Evolutionary conservation across 1,139 yeast species (phyloP), one percentile per base, ranked within the genome.

Genomic region (Yamadazyma dushanensis): DNA sequence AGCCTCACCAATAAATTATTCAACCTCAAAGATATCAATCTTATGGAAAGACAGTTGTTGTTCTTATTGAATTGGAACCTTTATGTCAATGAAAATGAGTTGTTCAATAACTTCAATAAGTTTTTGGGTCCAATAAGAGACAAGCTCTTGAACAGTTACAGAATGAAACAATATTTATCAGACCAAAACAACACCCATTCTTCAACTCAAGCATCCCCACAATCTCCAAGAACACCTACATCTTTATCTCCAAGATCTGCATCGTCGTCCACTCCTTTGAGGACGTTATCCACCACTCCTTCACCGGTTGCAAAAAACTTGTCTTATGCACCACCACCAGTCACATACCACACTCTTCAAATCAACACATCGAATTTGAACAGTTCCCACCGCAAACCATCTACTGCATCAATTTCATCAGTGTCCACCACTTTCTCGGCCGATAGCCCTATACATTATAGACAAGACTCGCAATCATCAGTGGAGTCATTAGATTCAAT

Each of bases 11-110:
- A 83, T 49, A 88, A 86, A 2, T 66, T 83, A 29, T 83, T 84
- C 59, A 65, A 70, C 34, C 63, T 72, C 37, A 79, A 79, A 45
- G 94, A 84, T 56, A 79, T 84, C 47, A 83, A 83, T 57, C 66
- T 83, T 41, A 84, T 84, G 89, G 94, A 84, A 61, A 76, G 88
- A 57, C 92, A 84, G 58, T 65, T 84, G 43, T 64, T 83, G 40
- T 78, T 71, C 51, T 66, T 83, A 38, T 65, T 84, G 52, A 74
- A 82, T 59, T 84, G 90, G 89, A 83, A 84, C 54, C 63, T 83
- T 40, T 63, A 71, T 36, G 78, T 83, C 20, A 58, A 68, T 31
- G 75, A 73, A 47, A 67, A 64, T 14, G 88, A 82, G 44, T 66
- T 83, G 57, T 54, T 67, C 35, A 57, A 53, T 19, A 68, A 66